Evolutionary conservation across 495 filamentous ascomycete species (phyloP), one percentile per base, ranked within the genome.

Genomic region (Penicillium cinerascens): DNA sequence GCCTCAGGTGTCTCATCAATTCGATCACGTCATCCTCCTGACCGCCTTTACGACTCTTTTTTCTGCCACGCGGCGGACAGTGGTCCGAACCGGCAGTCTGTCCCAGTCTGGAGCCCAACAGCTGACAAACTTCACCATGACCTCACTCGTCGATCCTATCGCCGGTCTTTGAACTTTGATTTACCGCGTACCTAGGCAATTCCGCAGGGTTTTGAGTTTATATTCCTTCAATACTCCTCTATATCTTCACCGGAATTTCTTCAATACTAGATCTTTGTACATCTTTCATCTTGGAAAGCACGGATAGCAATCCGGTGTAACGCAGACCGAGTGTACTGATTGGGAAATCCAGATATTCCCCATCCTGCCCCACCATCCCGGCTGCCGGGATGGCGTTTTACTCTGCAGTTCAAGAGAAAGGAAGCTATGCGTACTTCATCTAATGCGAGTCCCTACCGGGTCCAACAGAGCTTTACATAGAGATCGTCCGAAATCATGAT

Each of bases 241-340:
- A 29, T 33, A 33, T 33, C 4, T 33, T 8, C 29, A 33, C 10
- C 29, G 9, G n/a, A 11, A 33, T 15, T 33, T 4, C 29, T 13
- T 10, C 0, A 4, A 33, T 33, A 4, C 10, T 13, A 1, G 11
- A 33, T 13, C 11, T 13, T 33, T 33, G 29, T 1, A 33, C 10
- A 33, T 33, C 9, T 3, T 13, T 3, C 11, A 13, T 13, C 29
- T 13, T 26, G 26, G n/a, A 5, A 39, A 17, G 18, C 26, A 21
- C 49, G 47, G 51, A 51, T 58, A 40, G 25, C 29, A 50, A 43
- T 56, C 59, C 56, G 56, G 52, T 29, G 40, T 52, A 49, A 37
- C 55, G 54, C 62, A 71, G 62, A 71, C 68, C 68, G 66, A 56
- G 46, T 47, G 49, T 23, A 67, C 64, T 55, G 43, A 67, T 71